Conservation (phyloP, 805 yeast species). For the Barnettozyma populi region DNA sequence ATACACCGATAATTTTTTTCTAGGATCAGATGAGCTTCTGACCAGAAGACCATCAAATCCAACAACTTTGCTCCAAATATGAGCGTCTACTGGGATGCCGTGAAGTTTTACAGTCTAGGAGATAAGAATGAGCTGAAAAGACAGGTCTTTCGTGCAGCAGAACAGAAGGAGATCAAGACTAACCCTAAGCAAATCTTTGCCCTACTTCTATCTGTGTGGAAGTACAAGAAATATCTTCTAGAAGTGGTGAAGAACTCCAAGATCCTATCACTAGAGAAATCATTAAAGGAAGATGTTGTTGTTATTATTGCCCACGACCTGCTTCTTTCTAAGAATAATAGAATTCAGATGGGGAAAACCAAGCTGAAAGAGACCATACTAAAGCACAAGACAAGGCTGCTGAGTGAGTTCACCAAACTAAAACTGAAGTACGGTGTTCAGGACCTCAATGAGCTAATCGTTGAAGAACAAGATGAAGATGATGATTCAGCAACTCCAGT, state of each 20-base stretch:
- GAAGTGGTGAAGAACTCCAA: constrained; percentile 62
- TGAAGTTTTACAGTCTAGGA: constrained; percentile 4
- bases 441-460: constrained; percentile 43
- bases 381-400: constrained; percentile 71
- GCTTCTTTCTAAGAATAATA: constrained; percentile 64
- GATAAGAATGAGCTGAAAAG: constrained; percentile 9
- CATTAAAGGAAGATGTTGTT: constrained; percentile 48
- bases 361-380: constrained; percentile 79
- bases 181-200: constrained; percentile 88
- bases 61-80: not conserved
- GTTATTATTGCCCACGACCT: constrained; percentile 76
- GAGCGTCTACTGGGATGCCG: constrained; percentile 11
- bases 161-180: constrained; percentile 41
- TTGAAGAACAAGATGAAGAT: constrained; percentile 29
- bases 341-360: constrained; percentile 86
- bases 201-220: constrained; percentile 69
- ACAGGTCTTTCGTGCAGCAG: constrained; percentile 43
- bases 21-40: constrained; percentile 3
- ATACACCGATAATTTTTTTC: not conserved
- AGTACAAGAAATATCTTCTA: constrained; percentile 58
- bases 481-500: constrained; percentile 57
- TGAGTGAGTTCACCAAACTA: constrained; percentile 75
- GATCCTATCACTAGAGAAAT: constrained; percentile 50
- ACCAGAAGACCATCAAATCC: not conserved
- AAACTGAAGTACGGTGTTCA: constrained; percentile 67